Base-by-base conservation (phyloP, 805 yeast genomes). In the Helenozyma rhizophorensis region DNA sequence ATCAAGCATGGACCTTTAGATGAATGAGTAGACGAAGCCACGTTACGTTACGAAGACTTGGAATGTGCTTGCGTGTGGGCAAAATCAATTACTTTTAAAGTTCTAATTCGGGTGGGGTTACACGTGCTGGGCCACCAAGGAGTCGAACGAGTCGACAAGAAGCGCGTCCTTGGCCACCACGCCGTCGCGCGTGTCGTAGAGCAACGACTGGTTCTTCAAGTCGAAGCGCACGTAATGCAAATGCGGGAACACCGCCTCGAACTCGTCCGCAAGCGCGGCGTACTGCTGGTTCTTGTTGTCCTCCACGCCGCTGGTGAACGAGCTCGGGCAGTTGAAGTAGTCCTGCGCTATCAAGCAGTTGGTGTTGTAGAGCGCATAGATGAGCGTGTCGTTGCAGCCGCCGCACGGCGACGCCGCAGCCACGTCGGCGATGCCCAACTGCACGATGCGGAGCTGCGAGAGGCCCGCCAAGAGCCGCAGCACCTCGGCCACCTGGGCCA, bases 331-430 rank as follows among this genome's bases (percentile, higher is more conserved):
- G 17, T 29, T 21, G 27, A 45, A 40, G 24, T 33, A 42, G 23
- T 38, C 45, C 19, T 32, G 40, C 4, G 45, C 37, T 3, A 45
- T 37, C 21, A 45, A 36, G 18, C 43, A 42, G 14, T 30, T 37
- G 4, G 40, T 18, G 22, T 23, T 33, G 26, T 33, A 40, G 14
- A 37, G 23, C 4, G 38, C 36, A 21, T 35, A 38, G 3, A 32
- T 22, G n/a, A 30, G 31, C 6, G 33, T 24, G 4, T 14, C 29
- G 19, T 23, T 19, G 33, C 49, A 44, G 9, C 40, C 28, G 3
- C 25, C 21, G 4, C 29, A 18, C 9, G 34, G 25, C 9, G 28
- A 14, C 6, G 23, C 27, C 3, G 23, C 22, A 3, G 17, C 27
- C 36, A 34, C 35, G 18, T 42, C 45, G 3, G 40, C 36, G n/a